Conservation (phyloP, 1,284 basidiomycete species). For the Sparassis latifolia region DNA sequence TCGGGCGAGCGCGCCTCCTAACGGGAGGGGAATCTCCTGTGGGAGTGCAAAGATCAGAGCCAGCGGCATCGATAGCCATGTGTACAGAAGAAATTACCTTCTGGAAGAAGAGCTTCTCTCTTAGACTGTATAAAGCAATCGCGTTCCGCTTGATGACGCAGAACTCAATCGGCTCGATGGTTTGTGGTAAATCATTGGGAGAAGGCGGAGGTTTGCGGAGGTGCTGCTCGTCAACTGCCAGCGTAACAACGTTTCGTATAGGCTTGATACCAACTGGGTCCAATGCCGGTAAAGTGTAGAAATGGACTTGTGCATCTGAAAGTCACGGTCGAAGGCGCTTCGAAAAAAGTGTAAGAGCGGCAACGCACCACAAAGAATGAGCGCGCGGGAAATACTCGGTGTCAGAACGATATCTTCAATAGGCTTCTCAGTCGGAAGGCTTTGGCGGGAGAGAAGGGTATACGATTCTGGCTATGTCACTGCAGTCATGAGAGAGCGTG, state of each 20-base stretch:
- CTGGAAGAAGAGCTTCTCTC: slow-evolving; percentile 51
- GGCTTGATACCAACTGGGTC: slow-evolving; percentile 63
- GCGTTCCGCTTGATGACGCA: slow-evolving; percentile 70
- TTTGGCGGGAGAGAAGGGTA: slow-evolving; percentile 60
- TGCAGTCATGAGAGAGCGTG: no score
- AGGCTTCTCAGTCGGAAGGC: slow-evolving; percentile 52
- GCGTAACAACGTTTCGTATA: slow-evolving; percentile 70
- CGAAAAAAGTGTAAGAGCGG: not conserved
- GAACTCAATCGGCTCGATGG: slow-evolving; percentile 61
- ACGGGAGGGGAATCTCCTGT: slow-evolving; percentile 78
- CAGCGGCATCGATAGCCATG: no score
- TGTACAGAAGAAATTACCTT: slow-evolving; percentile 37
- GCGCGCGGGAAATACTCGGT: slow-evolving; percentile 63
- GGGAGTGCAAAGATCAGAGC: not conserved
- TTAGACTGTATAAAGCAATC: slow-evolving; percentile 63
- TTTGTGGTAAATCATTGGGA: slow-evolving; percentile 29
- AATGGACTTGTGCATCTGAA: slow-evolving; percentile 66
- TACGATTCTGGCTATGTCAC: slow-evolving; percentile 53
- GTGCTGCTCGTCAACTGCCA: slow-evolving; percentile 79
- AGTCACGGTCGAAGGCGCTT: not conserved
- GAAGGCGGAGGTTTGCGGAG: slow-evolving; percentile 47
- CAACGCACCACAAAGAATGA: slow-evolving; percentile 64
- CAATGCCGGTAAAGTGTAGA: slow-evolving; percentile 75
- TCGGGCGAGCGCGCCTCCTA: slow-evolving; percentile 54
- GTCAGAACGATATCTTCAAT: slow-evolving; percentile 75